Base-by-base conservation (phyloP, 2,329 filamentous ascomycete genomes). In the Diaporthe vexans region DNA sequence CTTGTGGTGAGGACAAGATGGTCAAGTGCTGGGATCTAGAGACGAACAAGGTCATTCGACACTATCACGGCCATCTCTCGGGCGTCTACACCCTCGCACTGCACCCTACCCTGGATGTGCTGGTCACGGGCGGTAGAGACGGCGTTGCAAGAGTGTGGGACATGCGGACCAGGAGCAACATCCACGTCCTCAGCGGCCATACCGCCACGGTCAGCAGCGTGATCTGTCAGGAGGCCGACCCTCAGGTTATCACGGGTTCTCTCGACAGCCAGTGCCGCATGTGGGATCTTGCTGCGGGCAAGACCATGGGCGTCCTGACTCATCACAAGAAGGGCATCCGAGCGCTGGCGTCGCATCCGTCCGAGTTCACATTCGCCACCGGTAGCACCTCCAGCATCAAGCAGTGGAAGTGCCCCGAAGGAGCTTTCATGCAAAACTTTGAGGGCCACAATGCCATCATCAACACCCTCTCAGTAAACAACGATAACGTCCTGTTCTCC, bases 21-120 rank as follows among this genome's bases (percentile, higher is more conserved):
- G 97, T 99, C 76, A 99, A 99, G 85, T 99, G 97, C 85, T 99
- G 97, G 97, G 97, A 99, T 86, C 86, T 99, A 77, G 97, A 99
- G 84, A 98, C 96, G n/a, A 99, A 99, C 87, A 98, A 98, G 84
- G 97, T 99, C 75, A 98, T 98, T 81, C 91, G 96, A 52, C 95
- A 98, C 84, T 99, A 98, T 83, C 97, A 99, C 82, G 97, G 97
- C 24, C 97, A 99, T 85, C 87, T 99, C 29, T 97, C 94, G 79
- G 97, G 97, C 77, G 97, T 99, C 5, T 99, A 99, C 85, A 95
- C 95, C 0, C 87, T 99, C 8, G 91, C 94, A 3, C 86, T 99
- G n/a, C 97, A 99, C 81, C 97, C 97, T 0, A 98, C 95, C 0
- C 89, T 99, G 8, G 97, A 99, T 80, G 94, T 99, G 0, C 89